Evolutionary conservation across 2,329 filamentous ascomycete genomes (phyloP), one percentile per base, ranked within the genome.

Genomic region (Pseudonectria buxi): DNA sequence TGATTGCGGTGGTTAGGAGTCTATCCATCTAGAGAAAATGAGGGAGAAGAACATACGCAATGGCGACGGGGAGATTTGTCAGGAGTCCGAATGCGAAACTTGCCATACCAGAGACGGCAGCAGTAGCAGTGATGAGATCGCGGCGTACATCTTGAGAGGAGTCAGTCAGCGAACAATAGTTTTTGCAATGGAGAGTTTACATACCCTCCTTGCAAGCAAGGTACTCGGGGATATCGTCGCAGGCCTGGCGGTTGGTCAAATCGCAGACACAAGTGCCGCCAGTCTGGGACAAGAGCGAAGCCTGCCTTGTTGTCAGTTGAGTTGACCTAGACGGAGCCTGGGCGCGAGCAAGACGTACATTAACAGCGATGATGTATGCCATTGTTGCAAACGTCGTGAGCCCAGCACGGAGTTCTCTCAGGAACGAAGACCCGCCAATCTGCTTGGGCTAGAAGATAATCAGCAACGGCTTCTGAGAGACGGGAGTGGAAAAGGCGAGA

Each of bases 351-450:
- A 10, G 11, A 24, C 3, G 50, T 45, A 76, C 76, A 49, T 81
- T 81, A 44, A 81, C 79, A 7, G 82, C 81, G 54, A 92, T 88
- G 49, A 92, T 90, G 61, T 89, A 90, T 11, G 84, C 82, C 85
- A 88, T 87, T 3, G 82, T 83, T 36, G 82, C 80, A 55, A 85
- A 85, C 3, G 86, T 92, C 2, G 86, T 87, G 35, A 90, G 58
- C 2, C 86, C 86, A 22, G 86, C 86, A 18, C 86, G 79, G 38
- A 92, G 64, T 59, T 92, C 86, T 14, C 78, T 83, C 44, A 86
- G 78, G 58, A 90, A 88, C 40, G 72, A 79, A 25, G 83, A 74
- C 26, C 76, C 76, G 40, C 73, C 72, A 32, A 86, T 77, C 53
- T 83, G 78, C 32, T 78, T 71, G 24, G 75, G 74, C 82, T 87